A percentile compares a stretch with the other conserved stretches of the same genome.
These are phyloP conservation scores for Teunomyces cretensis DNA, from an alignment of 805 yeast genomes.

Conservation along the genomic window DNA sequence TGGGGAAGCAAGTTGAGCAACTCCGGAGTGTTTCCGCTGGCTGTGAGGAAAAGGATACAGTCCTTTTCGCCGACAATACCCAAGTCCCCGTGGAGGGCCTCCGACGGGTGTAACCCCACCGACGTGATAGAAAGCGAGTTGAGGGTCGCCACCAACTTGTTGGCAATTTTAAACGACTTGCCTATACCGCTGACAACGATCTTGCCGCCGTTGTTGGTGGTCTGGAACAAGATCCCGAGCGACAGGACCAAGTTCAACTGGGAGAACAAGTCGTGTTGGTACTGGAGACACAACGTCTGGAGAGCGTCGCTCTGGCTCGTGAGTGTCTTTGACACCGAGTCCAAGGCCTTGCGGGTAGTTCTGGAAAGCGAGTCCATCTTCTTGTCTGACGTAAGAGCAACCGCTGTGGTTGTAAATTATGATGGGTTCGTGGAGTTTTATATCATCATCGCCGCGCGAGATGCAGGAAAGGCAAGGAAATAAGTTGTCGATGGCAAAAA, in stretches of 20 bases:
- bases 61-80: constrained; percentile 64
- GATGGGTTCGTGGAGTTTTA: background rate
- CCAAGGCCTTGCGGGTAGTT: constrained; percentile 19
- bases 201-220: constrained; percentile 53
- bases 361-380: constrained; percentile 1
- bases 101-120: constrained; percentile 73
- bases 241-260: constrained; percentile 45
- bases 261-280: constrained; percentile 44
- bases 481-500: too few species aligned
- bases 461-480: too few species aligned
- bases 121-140: constrained; percentile 76
- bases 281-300: constrained; percentile 44
- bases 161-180: constrained; percentile 76
- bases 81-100: constrained; percentile 88
- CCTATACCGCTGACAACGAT: constrained; percentile 82
- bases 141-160: constrained; percentile 77
- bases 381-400: background rate
- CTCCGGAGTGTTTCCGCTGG: constrained; percentile 85
- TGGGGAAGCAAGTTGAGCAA: constrained; percentile 58
- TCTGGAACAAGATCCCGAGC: constrained; percentile 35
- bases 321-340: constrained; percentile 42
- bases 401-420: background rate
- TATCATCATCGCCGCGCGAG: background rate
- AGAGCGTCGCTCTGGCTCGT: constrained; percentile 50
- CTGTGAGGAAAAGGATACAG: constrained; percentile 63